phyloP scores from a whole-genome alignment of 148 eudicot genomes.

The Oxyria digyna region DNA sequence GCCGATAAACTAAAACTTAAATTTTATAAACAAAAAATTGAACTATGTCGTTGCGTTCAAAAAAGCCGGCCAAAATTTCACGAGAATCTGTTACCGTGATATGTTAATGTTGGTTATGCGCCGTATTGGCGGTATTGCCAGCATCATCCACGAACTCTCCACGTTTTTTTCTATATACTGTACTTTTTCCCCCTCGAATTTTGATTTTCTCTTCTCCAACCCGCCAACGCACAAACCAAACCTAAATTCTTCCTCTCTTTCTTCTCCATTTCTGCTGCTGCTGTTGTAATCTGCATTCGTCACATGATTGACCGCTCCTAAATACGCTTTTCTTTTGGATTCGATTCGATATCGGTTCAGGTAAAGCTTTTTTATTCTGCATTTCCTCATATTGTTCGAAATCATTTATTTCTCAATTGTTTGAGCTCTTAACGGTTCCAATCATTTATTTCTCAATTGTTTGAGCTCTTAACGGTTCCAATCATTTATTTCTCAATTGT shows the following conservation, averaged over 20 bases:
- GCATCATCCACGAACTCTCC: background rate
- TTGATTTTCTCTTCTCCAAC: background rate
- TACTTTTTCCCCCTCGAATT: background rate
- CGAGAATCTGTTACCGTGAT: background rate
- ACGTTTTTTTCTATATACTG: background rate
- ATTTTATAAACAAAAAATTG: no score
- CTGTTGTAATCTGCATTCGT: background rate
- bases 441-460: background rate
- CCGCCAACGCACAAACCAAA: slow-evolving; percentile 2
- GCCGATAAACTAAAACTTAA: no score
- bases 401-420: background rate
- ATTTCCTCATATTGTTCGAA: background rate
- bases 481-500: background rate
- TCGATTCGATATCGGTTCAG: background rate
- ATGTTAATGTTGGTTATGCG: background rate
- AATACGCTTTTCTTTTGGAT: background rate
- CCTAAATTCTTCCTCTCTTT: background rate
- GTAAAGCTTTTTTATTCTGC: background rate
- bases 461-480: no score
- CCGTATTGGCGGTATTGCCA: background rate
- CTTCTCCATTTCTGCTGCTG: background rate
- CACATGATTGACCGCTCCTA: background rate
- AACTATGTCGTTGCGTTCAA: no score
- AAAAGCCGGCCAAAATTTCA: no score
- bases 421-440: background rate